Conservation (phyloP, 177 flowering plant species). For the Telopea speciosissima region DNA sequence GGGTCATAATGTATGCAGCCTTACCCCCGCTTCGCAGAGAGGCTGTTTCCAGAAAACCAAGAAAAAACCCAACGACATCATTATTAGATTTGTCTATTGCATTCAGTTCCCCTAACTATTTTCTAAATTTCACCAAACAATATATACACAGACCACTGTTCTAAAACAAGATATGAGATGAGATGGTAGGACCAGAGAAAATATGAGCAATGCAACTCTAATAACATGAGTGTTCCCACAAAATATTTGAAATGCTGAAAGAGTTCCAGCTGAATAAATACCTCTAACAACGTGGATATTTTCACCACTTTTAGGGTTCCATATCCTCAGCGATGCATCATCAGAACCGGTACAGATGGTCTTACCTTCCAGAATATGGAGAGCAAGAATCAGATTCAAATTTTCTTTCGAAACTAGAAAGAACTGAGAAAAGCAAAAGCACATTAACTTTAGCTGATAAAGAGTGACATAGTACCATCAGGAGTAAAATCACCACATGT, state of each 20-base stretch:
- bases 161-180: background rate
- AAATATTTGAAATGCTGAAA: background rate
- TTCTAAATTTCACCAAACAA: background rate
- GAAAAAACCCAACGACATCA: background rate
- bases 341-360: constrained; percentile 81
- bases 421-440: background rate
- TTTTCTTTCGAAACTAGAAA: background rate
- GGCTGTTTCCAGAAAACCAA: no score
- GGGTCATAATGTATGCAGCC: no score
- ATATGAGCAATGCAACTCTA: background rate
- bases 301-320: constrained; percentile 87
- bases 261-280: constrained; percentile 17
- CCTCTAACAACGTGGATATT: constrained; percentile 66
- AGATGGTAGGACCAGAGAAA: background rate
- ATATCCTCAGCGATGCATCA: constrained; percentile 80
- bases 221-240: background rate
- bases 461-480: constrained; percentile 55
- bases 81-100: background rate
- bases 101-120: background rate
- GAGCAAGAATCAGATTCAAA: background rate
- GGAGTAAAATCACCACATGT: constrained; percentile 97
- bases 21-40: no score
- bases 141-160: background rate
- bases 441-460: background rate
- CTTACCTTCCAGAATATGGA: constrained; percentile 48